Base-by-base conservation (phyloP, 2,329 filamentous ascomycete genomes). In the Aspergillus sp. region DNA sequence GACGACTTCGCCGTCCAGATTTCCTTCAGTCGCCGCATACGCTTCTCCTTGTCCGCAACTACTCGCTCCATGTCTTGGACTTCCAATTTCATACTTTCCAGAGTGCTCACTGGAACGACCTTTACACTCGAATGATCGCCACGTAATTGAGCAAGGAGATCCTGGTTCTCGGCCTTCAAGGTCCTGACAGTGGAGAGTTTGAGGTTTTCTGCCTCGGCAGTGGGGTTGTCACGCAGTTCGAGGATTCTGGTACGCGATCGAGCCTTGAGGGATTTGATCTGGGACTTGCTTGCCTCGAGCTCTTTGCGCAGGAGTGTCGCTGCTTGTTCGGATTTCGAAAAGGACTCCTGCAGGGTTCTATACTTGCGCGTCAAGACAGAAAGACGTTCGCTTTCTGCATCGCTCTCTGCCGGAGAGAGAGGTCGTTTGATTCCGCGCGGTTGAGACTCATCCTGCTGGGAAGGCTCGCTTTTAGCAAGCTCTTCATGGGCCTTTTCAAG, bases 1-100 rank as follows among this genome's bases (percentile, higher is more conserved):
- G 90, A 87, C 1, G 90, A 92, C 75, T 98, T 99, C 66, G 90
- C 86, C 0, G 86, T 86, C 90, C 92, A 99, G 59, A 98, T 95
- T 71, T 97, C 90, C 69, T 96, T 96, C 11, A 98, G 86, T 2
- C 95, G 90, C 21, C 87, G 84, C 64, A 90, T 90, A 50, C 90
- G 88, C 77, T 97, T 99, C 66, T 95, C 90, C 41, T 83, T 83
- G 21, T 83, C 81, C 8, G 89, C 87, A 1, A 90, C 88, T 0
- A 85, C 84, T 13, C 86, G 87, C 67, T 90, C 87, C 61, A 86
- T 87, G 21, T 90, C 90, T 32, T 86, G 82, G 42, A 97, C 84
- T 66, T 95, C 89, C 56, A 91, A 85, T 62, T 90, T 88, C 44
- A 90, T 85, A 17, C 90, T 88, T 41, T 89, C 86, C 15, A 98